These are phyloP conservation scores for Leishmania amazonensis DNA, from an alignment of 208 protist species.

Conservation along the genomic window DNA sequence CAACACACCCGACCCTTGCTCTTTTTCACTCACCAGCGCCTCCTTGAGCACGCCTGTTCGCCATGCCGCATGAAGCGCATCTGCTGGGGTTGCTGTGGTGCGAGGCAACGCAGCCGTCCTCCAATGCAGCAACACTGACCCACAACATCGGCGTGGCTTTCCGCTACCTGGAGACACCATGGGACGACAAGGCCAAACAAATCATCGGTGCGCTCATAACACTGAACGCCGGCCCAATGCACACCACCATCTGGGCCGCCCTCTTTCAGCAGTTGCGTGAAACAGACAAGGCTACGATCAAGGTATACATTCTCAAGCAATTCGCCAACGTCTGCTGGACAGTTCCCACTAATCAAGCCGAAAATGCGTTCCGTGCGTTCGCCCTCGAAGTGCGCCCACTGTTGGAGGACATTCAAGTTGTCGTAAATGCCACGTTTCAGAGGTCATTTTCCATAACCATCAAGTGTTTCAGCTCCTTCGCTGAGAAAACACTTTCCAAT, in stretches of 20 bases:
- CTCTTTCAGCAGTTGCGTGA: slow-evolving; percentile 53
- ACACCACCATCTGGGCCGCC: slow-evolving; percentile 55
- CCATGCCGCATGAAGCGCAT: not conserved
- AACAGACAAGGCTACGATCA: slow-evolving; percentile 14
- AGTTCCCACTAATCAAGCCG: slow-evolving; percentile 35
- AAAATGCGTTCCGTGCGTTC: slow-evolving; percentile 51
- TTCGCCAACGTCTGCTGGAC: slow-evolving; percentile 48
- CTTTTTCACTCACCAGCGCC: not conserved
- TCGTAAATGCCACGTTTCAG: slow-evolving; percentile 41
- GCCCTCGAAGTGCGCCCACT: slow-evolving; percentile 36
- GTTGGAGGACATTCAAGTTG: slow-evolving; percentile 25
- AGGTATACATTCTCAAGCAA: slow-evolving; percentile 49
- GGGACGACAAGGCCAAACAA: slow-evolving; percentile 24
- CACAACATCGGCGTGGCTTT: slow-evolving; percentile 23
- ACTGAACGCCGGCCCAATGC: slow-evolving; percentile 28
- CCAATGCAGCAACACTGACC: slow-evolving; percentile 27
- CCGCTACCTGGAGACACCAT: slow-evolving; percentile 25
- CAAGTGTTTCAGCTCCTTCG: slow-evolving; percentile 11
- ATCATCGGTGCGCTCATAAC: slow-evolving; percentile 33
- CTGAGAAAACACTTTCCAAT: slow-evolving; percentile 22
- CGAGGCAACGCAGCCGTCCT: slow-evolving; percentile 19
- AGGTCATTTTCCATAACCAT: slow-evolving; percentile 30
- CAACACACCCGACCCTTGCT: not conserved
- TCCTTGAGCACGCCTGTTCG: not conserved
- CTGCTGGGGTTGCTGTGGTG: slow-evolving; percentile 2